phyloP scores from a whole-genome alignment of 352 stramenopile genomes.

The Phytophthora vignae region DNA sequence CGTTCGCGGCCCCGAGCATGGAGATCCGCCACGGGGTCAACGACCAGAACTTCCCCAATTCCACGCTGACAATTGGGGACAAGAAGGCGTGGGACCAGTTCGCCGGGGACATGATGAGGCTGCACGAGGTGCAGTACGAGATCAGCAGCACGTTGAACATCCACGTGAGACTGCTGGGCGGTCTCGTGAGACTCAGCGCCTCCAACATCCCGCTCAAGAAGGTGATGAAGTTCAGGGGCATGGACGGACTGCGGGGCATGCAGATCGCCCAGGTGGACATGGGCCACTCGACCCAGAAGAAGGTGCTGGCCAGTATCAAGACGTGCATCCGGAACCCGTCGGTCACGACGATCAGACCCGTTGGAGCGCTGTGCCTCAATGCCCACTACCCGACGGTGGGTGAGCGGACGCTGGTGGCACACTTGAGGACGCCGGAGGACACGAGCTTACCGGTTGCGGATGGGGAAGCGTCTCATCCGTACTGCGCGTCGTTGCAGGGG shows the following conservation, averaged over 20 bases:
- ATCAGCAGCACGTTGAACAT: conserved; percentile 61
- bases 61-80: conserved; percentile 65
- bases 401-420: conserved; percentile 55
- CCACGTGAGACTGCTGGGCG: conserved; percentile 58
- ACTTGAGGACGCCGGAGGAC: conserved; percentile 50
- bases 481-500: conserved; percentile 47
- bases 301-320: conserved; percentile 75
- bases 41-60: conserved; percentile 50
- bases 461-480: conserved; percentile 61
- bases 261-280: conserved; percentile 70
- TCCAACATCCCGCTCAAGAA: conserved; percentile 61
- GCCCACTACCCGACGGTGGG: conserved; percentile 59
- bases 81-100: conserved; percentile 70
- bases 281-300: conserved; percentile 61
- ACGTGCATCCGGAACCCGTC: conserved; percentile 88
- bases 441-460: conserved; percentile 54
- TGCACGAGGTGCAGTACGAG: conserved; percentile 49
- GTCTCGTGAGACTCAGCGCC: conserved; percentile 59
- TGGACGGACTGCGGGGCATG: conserved; percentile 72
- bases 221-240: conserved; percentile 62
- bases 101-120: conserved; percentile 72
- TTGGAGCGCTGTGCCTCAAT: conserved; percentile 73
- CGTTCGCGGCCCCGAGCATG: conserved; percentile 61
- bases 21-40: conserved; percentile 59
- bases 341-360: conserved; percentile 66